Conservation (phyloP, 148 eudicot species). For the Rhododendron molle region DNA sequence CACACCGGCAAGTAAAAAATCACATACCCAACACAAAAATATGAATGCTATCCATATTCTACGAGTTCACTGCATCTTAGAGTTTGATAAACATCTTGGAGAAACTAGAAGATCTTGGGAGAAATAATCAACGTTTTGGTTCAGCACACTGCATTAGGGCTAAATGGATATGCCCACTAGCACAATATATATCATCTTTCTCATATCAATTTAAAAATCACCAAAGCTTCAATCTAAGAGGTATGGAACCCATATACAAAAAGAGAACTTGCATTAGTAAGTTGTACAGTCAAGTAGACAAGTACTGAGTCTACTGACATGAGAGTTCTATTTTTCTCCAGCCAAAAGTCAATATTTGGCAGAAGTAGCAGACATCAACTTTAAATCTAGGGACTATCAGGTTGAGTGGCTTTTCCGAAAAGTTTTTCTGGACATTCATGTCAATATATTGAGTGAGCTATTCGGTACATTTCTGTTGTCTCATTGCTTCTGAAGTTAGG, state of each 20-base stretch:
- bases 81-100: not conserved
- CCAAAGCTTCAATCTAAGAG: not conserved
- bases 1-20: not conserved
- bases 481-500: not conserved
- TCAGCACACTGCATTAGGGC: not conserved
- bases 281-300: not conserved
- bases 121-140: not conserved
- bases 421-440: not conserved
- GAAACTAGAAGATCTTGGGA: not conserved
- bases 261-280: not conserved
- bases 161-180: not conserved
- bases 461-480: not conserved
- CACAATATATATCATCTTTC: not conserved
- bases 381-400: not conserved
- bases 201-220: not conserved
- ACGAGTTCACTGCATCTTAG: not conserved
- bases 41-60: not conserved
- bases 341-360: not conserved
- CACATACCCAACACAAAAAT: not conserved
- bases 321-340: not conserved
- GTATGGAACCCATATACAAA: not conserved
- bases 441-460: not conserved
- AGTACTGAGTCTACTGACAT: not conserved
- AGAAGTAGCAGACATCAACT: not conserved
- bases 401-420: not conserved